Conservation (phyloP, 2,329 filamentous ascomycete genomes). For the Colletotrichum tofieldiae region DNA sequence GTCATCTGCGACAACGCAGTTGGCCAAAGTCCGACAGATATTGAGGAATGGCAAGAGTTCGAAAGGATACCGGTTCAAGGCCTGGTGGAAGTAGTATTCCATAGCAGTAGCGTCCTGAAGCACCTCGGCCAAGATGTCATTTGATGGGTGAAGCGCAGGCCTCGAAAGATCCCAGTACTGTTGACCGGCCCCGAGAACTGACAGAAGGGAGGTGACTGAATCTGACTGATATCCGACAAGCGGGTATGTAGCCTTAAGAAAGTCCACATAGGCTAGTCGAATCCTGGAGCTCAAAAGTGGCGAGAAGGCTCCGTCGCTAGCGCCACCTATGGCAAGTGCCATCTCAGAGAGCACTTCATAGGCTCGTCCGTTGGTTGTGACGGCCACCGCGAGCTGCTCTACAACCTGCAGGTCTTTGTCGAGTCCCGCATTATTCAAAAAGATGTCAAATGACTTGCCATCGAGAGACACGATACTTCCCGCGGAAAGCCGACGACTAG, state of each 20-base stretch:
- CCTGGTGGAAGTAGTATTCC: conserved; percentile 74
- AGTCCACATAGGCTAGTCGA: conserved; percentile 76
- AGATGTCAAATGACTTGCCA: conserved; percentile 71
- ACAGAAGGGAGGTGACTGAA: conserved; percentile 76
- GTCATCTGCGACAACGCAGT: conserved; percentile 53
- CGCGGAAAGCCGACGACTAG: conserved; percentile 70
- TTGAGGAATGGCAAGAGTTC: conserved; percentile 86
- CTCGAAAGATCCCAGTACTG: conserved; percentile 69
- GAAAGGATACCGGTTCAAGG: conserved; percentile 86
- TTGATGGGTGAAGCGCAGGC: conserved; percentile 41
- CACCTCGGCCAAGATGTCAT: conserved; percentile 34
- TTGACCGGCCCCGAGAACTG: conserved; percentile 72
- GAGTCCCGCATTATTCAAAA: conserved; percentile 65
- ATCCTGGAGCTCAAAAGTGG: conserved; percentile 73
- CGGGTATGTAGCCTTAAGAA: conserved; percentile 77
- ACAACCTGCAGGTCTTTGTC: conserved; percentile 68
- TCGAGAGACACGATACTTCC: conserved; percentile 76
- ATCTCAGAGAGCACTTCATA: conserved; percentile 70
- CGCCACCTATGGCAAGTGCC: conserved; percentile 63
- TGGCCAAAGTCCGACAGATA: conserved; percentile 76
- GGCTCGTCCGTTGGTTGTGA: conserved; percentile 66
- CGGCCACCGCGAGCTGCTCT: conserved; percentile 65
- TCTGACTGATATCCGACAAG: conserved; percentile 82
- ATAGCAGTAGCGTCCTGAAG: conserved; percentile 59
- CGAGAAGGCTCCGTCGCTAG: conserved; percentile 64